A percentile compares a stretch with the other conserved stretches of the same genome.
phyloP scores from a whole-genome alignment of 192 early-diverging fungal species.

The Coemansia sp. region DNA sequence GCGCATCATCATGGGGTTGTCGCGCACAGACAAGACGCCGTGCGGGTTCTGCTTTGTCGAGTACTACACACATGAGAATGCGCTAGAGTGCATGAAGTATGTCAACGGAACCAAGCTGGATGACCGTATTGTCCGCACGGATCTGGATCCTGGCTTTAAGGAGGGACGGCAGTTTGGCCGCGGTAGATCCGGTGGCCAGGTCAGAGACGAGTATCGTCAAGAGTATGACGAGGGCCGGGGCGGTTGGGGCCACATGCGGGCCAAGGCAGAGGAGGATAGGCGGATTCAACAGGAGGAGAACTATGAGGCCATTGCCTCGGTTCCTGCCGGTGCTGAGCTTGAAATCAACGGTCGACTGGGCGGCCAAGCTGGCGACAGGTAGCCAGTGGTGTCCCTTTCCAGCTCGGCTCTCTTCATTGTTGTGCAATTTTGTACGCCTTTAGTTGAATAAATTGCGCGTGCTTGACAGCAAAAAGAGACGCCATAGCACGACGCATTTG shows the following conservation, averaged over 20 bases:
- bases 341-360: constrained; percentile 37
- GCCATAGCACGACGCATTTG: neutral
- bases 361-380: neutral
- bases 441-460: neutral
- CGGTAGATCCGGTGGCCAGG: constrained; percentile 91
- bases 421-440: neutral
- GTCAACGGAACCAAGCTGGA: constrained; percentile 94
- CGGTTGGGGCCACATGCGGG: constrained; percentile 86
- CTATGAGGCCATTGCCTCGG: constrained; percentile 61
- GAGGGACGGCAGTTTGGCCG: constrained; percentile 93
- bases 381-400: neutral
- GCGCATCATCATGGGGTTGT: constrained; percentile 98
- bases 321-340: constrained; percentile 29
- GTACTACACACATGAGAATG: constrained; percentile 88
- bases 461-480: neutral
- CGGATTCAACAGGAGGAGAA: constrained; percentile 57
- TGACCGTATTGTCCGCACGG: constrained; percentile 90
- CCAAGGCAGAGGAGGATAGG: constrained; percentile 65
- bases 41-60: constrained; percentile 99
- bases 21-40: constrained; percentile 88
- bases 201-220: constrained; percentile 90
- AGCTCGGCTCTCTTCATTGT: neutral
- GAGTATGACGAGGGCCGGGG: constrained; percentile 96
- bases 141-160: constrained; percentile 93
- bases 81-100: constrained; percentile 92